Percentiles rank a stretch among this genome's conserved stretches.
Evolutionary conservation across 768 basidiomycete genomes (phyloP).

Genomic region (Leucocoprinus sp.): DNA sequence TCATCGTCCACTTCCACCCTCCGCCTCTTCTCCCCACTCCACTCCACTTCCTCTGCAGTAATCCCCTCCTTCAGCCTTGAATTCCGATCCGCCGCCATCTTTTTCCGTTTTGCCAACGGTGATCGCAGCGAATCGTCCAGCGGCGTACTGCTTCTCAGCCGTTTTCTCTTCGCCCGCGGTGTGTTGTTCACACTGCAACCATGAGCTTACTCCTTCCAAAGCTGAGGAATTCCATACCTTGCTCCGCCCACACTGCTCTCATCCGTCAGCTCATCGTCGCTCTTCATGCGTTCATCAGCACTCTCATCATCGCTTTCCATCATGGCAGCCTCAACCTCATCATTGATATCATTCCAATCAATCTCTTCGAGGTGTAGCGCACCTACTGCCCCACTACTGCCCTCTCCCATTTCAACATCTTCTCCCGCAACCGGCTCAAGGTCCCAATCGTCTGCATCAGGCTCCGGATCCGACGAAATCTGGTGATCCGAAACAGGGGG

Average conservation of each 20-base stretch:
- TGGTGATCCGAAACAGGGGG: slow-evolving; percentile 21
- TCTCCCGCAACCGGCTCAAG: slow-evolving; percentile 24
- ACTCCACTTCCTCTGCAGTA: slow-evolving; percentile 41
- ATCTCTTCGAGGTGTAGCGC: slow-evolving; percentile 51
- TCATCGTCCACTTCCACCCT: slow-evolving; percentile 29
- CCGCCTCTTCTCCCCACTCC: slow-evolving; percentile 13
- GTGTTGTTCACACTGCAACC: slow-evolving; percentile 28
- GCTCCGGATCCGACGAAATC: slow-evolving; percentile 60
- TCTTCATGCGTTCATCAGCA: slow-evolving; percentile 33
- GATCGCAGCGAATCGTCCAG: slow-evolving; percentile 56
- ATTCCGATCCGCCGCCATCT: slow-evolving; percentile 54
- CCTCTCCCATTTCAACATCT: slow-evolving; percentile 10
- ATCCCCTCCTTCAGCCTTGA: slow-evolving; percentile 66
- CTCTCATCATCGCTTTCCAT: slow-evolving; percentile 69
- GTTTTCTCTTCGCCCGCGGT: slow-evolving; percentile 51
- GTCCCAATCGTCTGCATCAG: slow-evolving; percentile 64
- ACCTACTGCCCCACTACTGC: slow-evolving; percentile 12
- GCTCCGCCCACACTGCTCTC: slow-evolving; percentile 30
- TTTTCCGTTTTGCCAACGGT: slow-evolving; percentile 76
- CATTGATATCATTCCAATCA: slow-evolving; percentile 77
- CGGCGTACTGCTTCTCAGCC: slow-evolving; percentile 64
- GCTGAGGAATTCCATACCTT: not conserved
- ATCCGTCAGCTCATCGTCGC: slow-evolving; percentile 50
- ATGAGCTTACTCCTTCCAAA: not conserved
- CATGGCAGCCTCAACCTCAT: slow-evolving; percentile 84